These are phyloP conservation scores for Paraphoma sp. DNA, from an alignment of 2,329 filamentous ascomycete species.

Conservation along the genomic window DNA sequence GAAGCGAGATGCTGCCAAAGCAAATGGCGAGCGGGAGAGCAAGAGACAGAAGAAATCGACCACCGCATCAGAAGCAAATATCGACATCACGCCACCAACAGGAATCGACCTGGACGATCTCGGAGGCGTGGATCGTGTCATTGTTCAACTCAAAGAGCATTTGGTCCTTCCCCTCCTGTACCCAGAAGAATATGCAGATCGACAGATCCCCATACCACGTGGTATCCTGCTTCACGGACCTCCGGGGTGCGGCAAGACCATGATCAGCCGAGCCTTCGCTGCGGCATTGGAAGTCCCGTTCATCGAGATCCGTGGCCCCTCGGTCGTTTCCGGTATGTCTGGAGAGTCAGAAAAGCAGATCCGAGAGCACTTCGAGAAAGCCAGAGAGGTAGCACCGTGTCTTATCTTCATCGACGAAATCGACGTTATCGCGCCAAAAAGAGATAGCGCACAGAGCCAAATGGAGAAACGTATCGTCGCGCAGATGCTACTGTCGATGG, in stretches of 20 bases:
- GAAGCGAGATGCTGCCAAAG: conserved; percentile 50
- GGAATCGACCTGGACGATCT: conserved; percentile 74
- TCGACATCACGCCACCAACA: conserved; percentile 69
- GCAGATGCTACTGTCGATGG: conserved; percentile 86
- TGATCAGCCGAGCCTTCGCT: conserved; percentile 81
- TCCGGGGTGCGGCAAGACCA: conserved; percentile 85
- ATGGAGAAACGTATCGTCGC: conserved; percentile 89
- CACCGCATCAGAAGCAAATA: conserved; percentile 46
- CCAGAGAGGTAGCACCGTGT: conserved; percentile 83
- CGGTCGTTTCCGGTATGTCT: conserved; percentile 84
- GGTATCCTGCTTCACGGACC: conserved; percentile 83
- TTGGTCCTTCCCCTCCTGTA: conserved; percentile 75
- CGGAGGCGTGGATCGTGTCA: conserved; percentile 77
- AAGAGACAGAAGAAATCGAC: conserved; percentile 69
- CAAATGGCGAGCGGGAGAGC: conserved; percentile 66
- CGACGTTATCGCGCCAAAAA: conserved; percentile 87
- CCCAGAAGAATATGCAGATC: conserved; percentile 69
- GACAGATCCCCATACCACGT: conserved; percentile 72
- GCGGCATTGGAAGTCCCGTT: conserved; percentile 78
- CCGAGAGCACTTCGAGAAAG: conserved; percentile 85
- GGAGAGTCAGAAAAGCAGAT: conserved; percentile 89
- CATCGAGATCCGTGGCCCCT: conserved; percentile 81
- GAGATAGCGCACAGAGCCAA: conserved; percentile 81
- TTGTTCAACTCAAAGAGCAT: conserved; percentile 71
- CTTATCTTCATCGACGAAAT: conserved; percentile 93